Evolutionary conservation across 257 asterid species (phyloP), one percentile per base, ranked within the genome.

Genomic region (Fraxinus quadrangulata): DNA sequence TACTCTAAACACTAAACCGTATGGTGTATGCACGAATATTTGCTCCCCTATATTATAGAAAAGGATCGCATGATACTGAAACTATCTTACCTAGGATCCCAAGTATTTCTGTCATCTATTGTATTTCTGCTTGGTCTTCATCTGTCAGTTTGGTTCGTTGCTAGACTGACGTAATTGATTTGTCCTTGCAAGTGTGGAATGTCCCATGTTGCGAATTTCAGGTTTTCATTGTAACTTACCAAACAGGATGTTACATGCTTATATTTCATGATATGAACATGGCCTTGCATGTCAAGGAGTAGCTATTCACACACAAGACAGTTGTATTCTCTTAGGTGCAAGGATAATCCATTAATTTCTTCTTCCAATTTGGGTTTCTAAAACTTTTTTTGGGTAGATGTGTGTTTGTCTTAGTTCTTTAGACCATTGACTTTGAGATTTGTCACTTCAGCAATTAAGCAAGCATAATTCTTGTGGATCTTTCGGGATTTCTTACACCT

Each of bases 391-490:
- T 45, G 19, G 19, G 17, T 39, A 39, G 45, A 40, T 10, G 47
- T 40, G 47, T 13, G 51, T 14, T 45, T 45, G 51, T 45, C 51
- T 3, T 3, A 51, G 23, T 51, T 51, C 7, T 17, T 17, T 47
- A 47, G 63, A 51, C 21, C 23, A 19, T 5, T 14, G 61, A 49
- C 61, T 49, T 49, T 49, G 61, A 49, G 61, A 49, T 49, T 49
- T 51, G 23, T 16, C 24, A 51, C 63, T 14, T 51, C 63, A 19
- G 24, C 24, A 51, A 19, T 51, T 17, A 51, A 4, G 21, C 63
- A 51, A 51, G 63, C 63, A 51, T 51, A 51, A 4, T 51, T 51
- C 63, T 51, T 51, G 63, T 51, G 63, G 63, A 51, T 51, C 63
- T 51, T 51, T 51, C 24, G 2, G 23, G 63, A 51, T 51, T 5